Evolutionary conservation across 1,139 yeast genomes (phyloP), one percentile per base, ranked within the genome.

Genomic region (Lodderomyces margitis): DNA sequence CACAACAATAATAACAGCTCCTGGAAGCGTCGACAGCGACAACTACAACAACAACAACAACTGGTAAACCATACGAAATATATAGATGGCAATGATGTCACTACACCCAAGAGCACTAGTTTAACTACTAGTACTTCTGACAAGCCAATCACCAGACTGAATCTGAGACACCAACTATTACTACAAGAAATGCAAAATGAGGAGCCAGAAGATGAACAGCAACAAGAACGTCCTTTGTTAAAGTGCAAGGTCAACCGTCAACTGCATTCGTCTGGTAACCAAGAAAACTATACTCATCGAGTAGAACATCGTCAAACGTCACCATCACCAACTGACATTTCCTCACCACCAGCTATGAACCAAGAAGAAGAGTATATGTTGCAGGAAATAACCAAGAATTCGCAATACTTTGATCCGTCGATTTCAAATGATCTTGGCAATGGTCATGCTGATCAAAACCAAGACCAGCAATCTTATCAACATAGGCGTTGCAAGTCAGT

Each of bases 261-360:
- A 7, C 19, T 28, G 6, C 32, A 28, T 19, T 15, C 17, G 4
- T 15, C 32, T 28, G 19, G 5, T 14, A 11, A 15, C 17, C 19
- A 14, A 14, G 32, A 31, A 7, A 37, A 37, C 21, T 37, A 37
- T 30, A 32, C 36, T 23, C 39, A 32, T 33, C 35, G 24, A 24
- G 21, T 4, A 15, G n/a, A 28, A 28, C 15, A 28, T 15, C 32
- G 32, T 38, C 56, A 58, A 46, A 42, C 66, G 38, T 61, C 66
- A 3, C 66, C 66, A 4, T 58, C 64, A 2, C 67, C 67, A 5
- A 48, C 44, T 25, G 43, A 40, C 23, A 39, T 21, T 16, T 35
- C 40, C n/a, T 39, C 47, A 23, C 46, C 49, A 34, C 46, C 47
- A 27, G 40, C 44, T 35, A 34, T 30, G 24, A 32, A 31, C 23